A percentile compares a stretch with the other conserved stretches of the same genome.
phyloP scores from a whole-genome alignment of 1,139 yeast genomes.

The Spathaspora sp. region DNA sequence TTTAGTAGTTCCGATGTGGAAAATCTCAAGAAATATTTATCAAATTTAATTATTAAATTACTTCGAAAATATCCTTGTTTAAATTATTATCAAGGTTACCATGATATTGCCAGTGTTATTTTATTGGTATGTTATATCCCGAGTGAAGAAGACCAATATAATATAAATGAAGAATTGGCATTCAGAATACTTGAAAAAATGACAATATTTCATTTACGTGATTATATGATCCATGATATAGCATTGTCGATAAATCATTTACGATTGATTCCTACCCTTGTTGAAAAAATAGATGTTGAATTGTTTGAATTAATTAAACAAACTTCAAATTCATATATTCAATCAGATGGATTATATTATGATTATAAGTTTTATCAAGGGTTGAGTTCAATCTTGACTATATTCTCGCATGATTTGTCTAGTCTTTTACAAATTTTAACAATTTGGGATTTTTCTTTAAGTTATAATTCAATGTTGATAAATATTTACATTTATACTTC shows the following conservation, averaged over 20 bases:
- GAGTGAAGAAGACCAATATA: slow-evolving; percentile 13
- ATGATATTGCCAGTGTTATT: slow-evolving; percentile 78
- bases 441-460: slow-evolving; percentile 64
- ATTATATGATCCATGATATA: slow-evolving; percentile 77
- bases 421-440: slow-evolving; percentile 49
- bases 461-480: slow-evolving; percentile 44
- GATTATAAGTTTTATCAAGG: slow-evolving; percentile 57
- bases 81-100: slow-evolving; percentile 89
- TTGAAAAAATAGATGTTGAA: slow-evolving; percentile 49
- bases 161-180: slow-evolving; percentile 38
- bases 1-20: slow-evolving; percentile 34
- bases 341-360: slow-evolving; percentile 30
- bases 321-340: slow-evolving; percentile 29
- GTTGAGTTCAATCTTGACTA: slow-evolving; percentile 72
- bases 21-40: slow-evolving; percentile 40
- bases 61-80: slow-evolving; percentile 62
- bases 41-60: slow-evolving; percentile 50
- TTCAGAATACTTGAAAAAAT: slow-evolving; percentile 54
- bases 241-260: slow-evolving; percentile 66
- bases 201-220: slow-evolving; percentile 68
- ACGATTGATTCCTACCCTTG: slow-evolving; percentile 59
- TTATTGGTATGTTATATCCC: slow-evolving; percentile 47
- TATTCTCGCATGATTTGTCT: slow-evolving; percentile 72
- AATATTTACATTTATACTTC: slow-evolving; percentile 59
- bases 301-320: slow-evolving; percentile 50